Evolutionary conservation across 2,329 filamentous ascomycete genomes (phyloP).

Genomic region (Ophiocordyceps camponoti-saundersi): DNA sequence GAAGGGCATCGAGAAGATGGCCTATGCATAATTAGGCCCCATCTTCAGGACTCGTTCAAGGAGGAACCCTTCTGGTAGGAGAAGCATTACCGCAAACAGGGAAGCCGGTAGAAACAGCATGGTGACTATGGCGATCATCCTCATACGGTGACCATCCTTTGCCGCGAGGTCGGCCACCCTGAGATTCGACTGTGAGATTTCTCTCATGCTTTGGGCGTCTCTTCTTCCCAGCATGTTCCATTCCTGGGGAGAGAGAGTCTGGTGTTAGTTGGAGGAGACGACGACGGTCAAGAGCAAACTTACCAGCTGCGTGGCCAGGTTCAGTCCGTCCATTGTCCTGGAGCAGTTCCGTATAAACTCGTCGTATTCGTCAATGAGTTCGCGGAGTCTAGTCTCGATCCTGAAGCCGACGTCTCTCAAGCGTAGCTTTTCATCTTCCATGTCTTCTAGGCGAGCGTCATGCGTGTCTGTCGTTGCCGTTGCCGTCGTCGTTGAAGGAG

Average conservation of each 20-base stretch:
- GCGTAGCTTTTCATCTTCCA: not conserved
- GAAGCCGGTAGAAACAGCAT: not conserved
- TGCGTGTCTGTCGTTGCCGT: not conserved
- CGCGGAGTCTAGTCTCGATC: not conserved
- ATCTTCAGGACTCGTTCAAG: no score
- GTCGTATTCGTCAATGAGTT: not conserved
- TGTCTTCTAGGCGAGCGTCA: not conserved
- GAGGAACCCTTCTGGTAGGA: not conserved
- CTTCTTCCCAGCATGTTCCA: not conserved
- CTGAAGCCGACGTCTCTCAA: not conserved
- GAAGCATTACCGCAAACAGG: not conserved
- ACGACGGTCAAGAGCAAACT: not conserved
- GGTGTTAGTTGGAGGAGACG: not conserved
- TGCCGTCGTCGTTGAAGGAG: no score
- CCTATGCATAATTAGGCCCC: not conserved
- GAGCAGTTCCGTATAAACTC: not conserved
- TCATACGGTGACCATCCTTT: not conserved
- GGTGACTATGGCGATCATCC: not conserved
- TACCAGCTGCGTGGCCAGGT: not conserved
- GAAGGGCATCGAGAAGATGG: not conserved
- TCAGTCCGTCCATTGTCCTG: not conserved
- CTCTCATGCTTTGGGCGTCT: not conserved
- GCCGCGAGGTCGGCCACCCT: not conserved
- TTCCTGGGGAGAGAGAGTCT: not conserved
- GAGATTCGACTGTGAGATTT: not conserved